Base-by-base conservation (phyloP, 345 rosid genomes). In the Schrenkiella parvula region DNA sequence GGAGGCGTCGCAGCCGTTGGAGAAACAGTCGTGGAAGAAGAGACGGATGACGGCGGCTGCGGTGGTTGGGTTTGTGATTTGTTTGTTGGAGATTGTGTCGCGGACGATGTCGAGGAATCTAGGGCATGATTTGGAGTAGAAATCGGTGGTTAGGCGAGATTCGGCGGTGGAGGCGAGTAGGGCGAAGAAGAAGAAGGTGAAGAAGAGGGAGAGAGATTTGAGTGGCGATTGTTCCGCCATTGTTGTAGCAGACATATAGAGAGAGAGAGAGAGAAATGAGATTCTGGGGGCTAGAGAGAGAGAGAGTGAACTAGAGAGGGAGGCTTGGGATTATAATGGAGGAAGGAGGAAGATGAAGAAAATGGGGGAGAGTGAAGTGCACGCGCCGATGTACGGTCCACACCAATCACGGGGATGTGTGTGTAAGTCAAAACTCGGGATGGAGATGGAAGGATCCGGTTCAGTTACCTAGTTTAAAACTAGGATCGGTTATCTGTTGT, bases 41-140 rank as follows among this genome's bases (percentile, higher is more conserved):
- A 90, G 79, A 3, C 98, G 97, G 79, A 89, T 65, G 4, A 85
- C 78, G 55, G 80, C 98, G 23, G 97, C 91, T n/a, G 97, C 98
- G 21, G 98, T 87, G 46, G 97, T 87, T 26, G 98, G 97, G 48
- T 65, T 82, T 3, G 81, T 64, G 81, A 89, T 87, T 81, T 93
- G 97, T 72, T 90, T 93, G 86, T 71, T 68, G 69, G 91, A 79
- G 71, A 93, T 75, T 34, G 86, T 79, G 11, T 90, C 93, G 13
- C 80, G 85, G 60, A 93, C 47, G 44, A 93, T 90, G 35, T 79
- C 70, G 75, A 37, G 53, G 81, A 93, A 93, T 55, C 73, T 64
- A 1, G 98, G 98, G 58, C 98, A 93, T 8, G 89, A 68, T 26
- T 65, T 82, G 19, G 86, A 71, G 89, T 93, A 93, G 85, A 79